A percentile compares a stretch with the other conserved stretches of the same genome.
Conservation (phyloP, 176 grass and related monocot species). For the Pharus latifolius region DNA sequence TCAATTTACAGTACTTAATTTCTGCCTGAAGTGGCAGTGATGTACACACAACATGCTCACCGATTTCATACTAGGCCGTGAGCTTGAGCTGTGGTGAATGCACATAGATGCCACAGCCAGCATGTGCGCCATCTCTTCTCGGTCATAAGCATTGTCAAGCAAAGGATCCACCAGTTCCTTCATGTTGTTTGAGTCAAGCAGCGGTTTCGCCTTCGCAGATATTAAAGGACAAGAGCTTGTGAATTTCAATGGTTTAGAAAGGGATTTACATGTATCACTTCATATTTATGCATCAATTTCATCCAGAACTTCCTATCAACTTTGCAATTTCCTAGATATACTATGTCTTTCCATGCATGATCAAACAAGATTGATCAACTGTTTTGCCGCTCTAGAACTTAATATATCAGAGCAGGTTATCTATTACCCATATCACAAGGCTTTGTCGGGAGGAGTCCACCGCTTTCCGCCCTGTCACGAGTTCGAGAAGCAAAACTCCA, state of each 20-base stretch:
- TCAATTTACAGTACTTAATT: not conserved
- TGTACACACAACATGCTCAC: constrained; percentile 21
- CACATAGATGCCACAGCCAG: constrained; percentile 85
- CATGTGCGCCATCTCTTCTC: constrained; percentile 43
- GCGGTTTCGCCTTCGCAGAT: constrained; percentile 67
- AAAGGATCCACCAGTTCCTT: constrained; percentile 69
- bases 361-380: not conserved
- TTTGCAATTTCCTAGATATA: not conserved
- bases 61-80: constrained; percentile 70
- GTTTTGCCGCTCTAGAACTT: not conserved
- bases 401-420: not conserved
- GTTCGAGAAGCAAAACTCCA: constrained; percentile 88
- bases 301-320: not conserved
- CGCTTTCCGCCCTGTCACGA: constrained; percentile 81
- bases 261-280: not conserved
- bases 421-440: constrained; percentile 92
- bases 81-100: constrained; percentile 78
- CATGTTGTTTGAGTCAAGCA: constrained; percentile 74
- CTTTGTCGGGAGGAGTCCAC: constrained; percentile 78
- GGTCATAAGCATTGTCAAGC: constrained; percentile 52
- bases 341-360: not conserved
- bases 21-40: not conserved
- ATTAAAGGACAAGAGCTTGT: not conserved
- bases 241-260: constrained; percentile 4
- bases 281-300: not conserved